A percentile compares a stretch with the other conserved stretches of the same genome.
These are phyloP conservation scores for Penicillium herquei DNA, from an alignment of 495 filamentous ascomycete species.

Conservation along the genomic window DNA sequence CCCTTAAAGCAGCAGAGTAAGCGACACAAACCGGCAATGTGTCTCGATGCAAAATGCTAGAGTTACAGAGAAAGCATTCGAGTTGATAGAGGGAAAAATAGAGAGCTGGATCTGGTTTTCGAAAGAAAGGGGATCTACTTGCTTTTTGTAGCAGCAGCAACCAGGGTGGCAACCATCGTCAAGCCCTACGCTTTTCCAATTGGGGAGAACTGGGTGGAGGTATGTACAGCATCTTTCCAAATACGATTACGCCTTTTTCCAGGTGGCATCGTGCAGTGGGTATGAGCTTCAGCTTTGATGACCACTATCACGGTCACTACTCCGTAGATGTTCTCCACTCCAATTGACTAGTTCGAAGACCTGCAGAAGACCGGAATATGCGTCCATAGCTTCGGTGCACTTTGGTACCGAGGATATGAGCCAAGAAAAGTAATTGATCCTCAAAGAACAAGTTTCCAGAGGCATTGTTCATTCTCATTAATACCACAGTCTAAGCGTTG, in stretches of 20 bases:
- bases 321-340: background rate
- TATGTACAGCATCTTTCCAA: background rate
- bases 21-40: slow-evolving; percentile 20
- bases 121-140: background rate
- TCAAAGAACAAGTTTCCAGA: background rate
- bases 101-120: background rate
- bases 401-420: background rate
- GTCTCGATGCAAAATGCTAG: background rate
- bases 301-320: background rate
- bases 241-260: background rate
- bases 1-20: slow-evolving; percentile 24
- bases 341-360: slow-evolving; percentile 5
- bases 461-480: background rate
- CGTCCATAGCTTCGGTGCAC: background rate
- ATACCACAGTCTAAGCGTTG: slow-evolving; percentile 3
- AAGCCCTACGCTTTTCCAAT: background rate
- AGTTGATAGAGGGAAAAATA: background rate
- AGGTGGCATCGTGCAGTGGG: background rate
- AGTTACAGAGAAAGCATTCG: slow-evolving; percentile 4
- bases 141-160: slow-evolving; percentile 17
- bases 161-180: background rate
- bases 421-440: slow-evolving; percentile 3
- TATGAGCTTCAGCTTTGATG: slow-evolving; percentile 15
- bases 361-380: background rate
- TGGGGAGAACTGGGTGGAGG: background rate